phyloP scores from a whole-genome alignment of 176 grass and related monocot species.

The Otatea glauca region DNA sequence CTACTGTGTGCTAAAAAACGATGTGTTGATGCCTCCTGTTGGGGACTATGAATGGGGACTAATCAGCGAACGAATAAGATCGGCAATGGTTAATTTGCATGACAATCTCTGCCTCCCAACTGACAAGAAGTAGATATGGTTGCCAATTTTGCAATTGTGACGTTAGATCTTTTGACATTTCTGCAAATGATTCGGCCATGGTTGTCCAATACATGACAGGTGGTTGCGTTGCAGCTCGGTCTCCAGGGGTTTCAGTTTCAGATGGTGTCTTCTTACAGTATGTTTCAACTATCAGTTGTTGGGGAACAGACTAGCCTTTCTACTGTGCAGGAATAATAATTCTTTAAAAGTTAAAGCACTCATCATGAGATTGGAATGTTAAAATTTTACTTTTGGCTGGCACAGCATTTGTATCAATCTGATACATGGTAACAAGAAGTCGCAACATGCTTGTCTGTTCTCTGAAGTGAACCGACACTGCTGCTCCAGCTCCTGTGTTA shows the following conservation, averaged over 20 bases:
- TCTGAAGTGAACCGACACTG: slow-evolving; percentile 18
- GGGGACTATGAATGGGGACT: slow-evolving; percentile 31
- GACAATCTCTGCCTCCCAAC: slow-evolving; percentile 17
- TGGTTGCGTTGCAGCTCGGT: background rate
- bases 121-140: background rate
- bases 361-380: slow-evolving; percentile 11
- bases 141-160: background rate
- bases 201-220: background rate
- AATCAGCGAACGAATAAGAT: slow-evolving; percentile 28
- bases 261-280: slow-evolving; percentile 21
- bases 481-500: slow-evolving; percentile 28
- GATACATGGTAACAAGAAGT: slow-evolving; percentile 2
- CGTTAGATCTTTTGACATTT: background rate
- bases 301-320: slow-evolving; percentile 41
- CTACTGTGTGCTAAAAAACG: slow-evolving; percentile 7
- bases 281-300: slow-evolving; percentile 37
- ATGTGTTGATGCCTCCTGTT: slow-evolving; percentile 15
- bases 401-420: background rate
- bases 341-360: slow-evolving; percentile 1
- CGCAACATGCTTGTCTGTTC: slow-evolving; percentile 19
- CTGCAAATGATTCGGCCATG: background rate
- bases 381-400: background rate
- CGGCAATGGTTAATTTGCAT: slow-evolving; percentile 12
- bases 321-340: slow-evolving; percentile 18
- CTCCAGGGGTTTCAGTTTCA: slow-evolving; percentile 20